Base-by-base conservation (phyloP, 768 basidiomycete genomes). In the Neoboletus subvelutipes region DNA sequence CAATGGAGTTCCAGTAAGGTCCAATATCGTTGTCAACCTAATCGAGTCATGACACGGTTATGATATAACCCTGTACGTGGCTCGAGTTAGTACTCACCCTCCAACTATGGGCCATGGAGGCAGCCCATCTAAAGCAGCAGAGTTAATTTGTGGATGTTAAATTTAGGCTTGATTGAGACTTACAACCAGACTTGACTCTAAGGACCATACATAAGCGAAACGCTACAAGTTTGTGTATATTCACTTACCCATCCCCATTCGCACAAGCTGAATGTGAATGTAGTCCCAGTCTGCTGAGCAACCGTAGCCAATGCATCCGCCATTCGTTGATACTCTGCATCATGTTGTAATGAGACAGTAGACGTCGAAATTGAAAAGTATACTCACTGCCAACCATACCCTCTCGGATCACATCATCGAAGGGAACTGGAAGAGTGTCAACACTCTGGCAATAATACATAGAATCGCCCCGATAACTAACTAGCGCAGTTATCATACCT, bases 401-500 rank as follows among this genome's bases (percentile, higher is more conserved):
- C 69, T 79, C 77, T 45, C 73, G 78, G 62, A 79, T 81, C 57
- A 81, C 71, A 59, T 76, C 74, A 56, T 85, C 84, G 52, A 77
- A 84, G 9, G 85, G 81, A 55, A 85, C 80, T 86, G 51, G 17
- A 36, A 36, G 17, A 55, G 37, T 28, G 12, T 58, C 20, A 57
- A 15, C 4, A 9, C 18, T 26, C 31, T 50, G 28, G 12, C 33
- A 40, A 13, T 10, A 5, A 49, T 6, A 41, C 18, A 13, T 10
- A 26, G 7, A 36, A 6, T 29, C 17, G 2, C 17, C 12, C 2
- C 0, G 28, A 24, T 48, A 37, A 58, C 75, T 64, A 52, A 82
- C 83, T 76, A 39, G 80, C 80, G 53, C 83, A 85, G 62, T 85
- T 85, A 57, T 85, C 83, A 59, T 83, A 84, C 67, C 82, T 84